A percentile compares a stretch with the other conserved stretches of the same genome.
phyloP scores from a whole-genome alignment of 306 rosid species.

The Myrica gale region DNA sequence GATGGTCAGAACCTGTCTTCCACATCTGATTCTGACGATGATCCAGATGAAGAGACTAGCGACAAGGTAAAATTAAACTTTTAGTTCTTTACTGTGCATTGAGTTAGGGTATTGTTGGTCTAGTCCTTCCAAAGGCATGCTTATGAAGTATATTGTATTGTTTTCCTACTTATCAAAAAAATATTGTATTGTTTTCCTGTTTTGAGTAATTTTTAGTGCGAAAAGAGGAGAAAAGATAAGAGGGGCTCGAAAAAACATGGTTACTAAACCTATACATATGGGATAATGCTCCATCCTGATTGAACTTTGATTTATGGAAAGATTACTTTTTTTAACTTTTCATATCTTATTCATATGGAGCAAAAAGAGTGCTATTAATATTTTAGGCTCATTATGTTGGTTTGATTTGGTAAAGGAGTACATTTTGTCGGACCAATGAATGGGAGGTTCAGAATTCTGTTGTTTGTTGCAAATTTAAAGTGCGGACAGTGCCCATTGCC shows the following conservation, averaged over 20 bases:
- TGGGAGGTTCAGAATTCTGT: conserved; percentile 9
- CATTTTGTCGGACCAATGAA: conserved; percentile 15
- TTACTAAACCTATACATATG: conserved; percentile 4
- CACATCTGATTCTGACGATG: conserved; percentile 52
- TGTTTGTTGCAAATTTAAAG: conserved; percentile 7
- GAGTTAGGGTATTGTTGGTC: background rate
- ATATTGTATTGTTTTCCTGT: background rate
- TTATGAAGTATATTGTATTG: background rate
- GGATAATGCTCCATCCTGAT: background rate
- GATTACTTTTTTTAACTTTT: background rate
- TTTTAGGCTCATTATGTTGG: conserved; percentile 4
- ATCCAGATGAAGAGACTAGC: conserved; percentile 46
- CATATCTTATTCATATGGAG: conserved; percentile 1
- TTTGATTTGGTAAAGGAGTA: conserved; percentile 1
- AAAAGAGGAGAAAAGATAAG: background rate
- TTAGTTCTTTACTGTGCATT: conserved; percentile 9
- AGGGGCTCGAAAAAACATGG: background rate
- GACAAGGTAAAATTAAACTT: conserved; percentile 53
- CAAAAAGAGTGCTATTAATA: conserved; percentile 20
- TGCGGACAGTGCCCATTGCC: conserved; percentile 3
- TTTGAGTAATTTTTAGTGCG: background rate
- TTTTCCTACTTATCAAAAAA: too few species aligned
- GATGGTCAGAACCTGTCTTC: conserved; percentile 61
- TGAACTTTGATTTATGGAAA: background rate
- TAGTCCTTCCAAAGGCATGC: conserved; percentile 6